phyloP scores from a whole-genome alignment of 2,329 filamentous ascomycete species.

The Ceratocystis papillata region DNA sequence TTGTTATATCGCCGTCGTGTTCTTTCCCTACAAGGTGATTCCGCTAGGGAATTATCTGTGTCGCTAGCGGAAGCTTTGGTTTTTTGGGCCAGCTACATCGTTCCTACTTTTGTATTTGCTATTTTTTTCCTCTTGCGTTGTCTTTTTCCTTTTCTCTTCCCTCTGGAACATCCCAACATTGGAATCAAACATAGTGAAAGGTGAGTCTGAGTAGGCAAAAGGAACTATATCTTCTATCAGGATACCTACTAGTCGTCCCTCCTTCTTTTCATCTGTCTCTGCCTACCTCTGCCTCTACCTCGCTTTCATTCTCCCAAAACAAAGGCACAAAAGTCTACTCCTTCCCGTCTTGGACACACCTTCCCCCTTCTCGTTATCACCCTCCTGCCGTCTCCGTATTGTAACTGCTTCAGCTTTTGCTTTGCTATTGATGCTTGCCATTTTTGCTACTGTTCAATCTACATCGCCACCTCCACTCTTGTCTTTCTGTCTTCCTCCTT shows the following conservation, averaged over 20 bases:
- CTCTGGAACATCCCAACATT: not conserved
- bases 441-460: not conserved
- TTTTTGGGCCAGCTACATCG: not conserved
- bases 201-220: not conserved
- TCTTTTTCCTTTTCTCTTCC: not conserved
- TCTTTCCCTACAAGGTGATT: not conserved
- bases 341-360: not conserved
- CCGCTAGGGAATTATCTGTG: not conserved
- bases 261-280: not conserved
- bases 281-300: not conserved
- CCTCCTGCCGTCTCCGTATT: not conserved
- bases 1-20: slow-evolving; percentile 1
- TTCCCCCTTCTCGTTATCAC: not conserved
- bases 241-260: not conserved
- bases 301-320: not conserved
- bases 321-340: not conserved
- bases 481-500: not conserved
- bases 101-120: not conserved
- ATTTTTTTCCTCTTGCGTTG: slow-evolving; percentile 8
- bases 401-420: not conserved
- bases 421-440: not conserved
- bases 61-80: not conserved
- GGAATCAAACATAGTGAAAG: not conserved
- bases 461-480: not conserved
- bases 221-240: not conserved